Conservation (phyloP, 2,329 filamentous ascomycete species). For the Fusarium sp. region DNA sequence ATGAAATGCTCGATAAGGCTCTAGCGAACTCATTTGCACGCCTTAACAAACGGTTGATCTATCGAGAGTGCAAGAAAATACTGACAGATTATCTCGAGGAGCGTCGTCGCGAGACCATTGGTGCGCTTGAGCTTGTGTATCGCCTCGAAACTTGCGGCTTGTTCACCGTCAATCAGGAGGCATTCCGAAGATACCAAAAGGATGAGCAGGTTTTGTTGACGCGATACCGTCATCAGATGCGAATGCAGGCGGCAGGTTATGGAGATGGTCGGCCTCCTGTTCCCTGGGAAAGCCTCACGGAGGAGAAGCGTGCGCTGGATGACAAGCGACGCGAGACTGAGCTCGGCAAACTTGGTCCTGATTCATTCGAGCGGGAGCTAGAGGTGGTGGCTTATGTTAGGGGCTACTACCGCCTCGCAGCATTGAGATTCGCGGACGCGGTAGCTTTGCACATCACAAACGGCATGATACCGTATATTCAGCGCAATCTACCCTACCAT, state of each 20-base stretch:
- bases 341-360: conserved; percentile 65
- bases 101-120: conserved; percentile 55
- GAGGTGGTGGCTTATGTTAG: conserved; percentile 74
- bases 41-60: conserved; percentile 66
- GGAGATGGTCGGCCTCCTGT: conserved; percentile 49
- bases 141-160: conserved; percentile 68
- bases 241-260: conserved; percentile 61
- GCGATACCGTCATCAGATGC: conserved; percentile 65
- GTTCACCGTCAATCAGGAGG: conserved; percentile 70
- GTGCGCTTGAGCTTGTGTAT: conserved; percentile 63
- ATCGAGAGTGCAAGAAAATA: conserved; percentile 61
- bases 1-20: conserved; percentile 62
- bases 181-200: conserved; percentile 62
- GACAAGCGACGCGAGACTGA: conserved; percentile 60
- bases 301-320: conserved; percentile 64
- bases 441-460: conserved; percentile 64
- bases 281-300: conserved; percentile 63
- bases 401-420: conserved; percentile 79
- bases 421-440: conserved; percentile 74
- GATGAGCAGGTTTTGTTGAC: conserved; percentile 63
- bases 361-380: conserved; percentile 73
- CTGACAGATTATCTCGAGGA: conserved; percentile 62
- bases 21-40: conserved; percentile 64
- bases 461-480: conserved; percentile 64
- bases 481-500: conserved; percentile 58